Conservation (phyloP, 805 yeast genomes). For the Phaffomyces opuntiae region DNA sequence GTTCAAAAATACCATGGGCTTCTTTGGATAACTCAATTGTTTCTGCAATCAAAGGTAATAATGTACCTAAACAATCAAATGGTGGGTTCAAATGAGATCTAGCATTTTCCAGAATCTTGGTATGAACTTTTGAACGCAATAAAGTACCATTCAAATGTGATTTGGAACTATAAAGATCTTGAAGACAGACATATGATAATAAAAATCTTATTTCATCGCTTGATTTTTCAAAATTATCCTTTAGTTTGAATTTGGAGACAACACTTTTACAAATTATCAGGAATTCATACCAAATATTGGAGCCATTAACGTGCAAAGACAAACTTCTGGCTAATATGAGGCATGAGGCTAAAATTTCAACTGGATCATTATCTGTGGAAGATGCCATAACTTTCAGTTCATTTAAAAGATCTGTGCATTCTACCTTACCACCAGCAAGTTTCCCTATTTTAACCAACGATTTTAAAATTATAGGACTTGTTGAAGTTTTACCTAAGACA, state of each 20-base stretch:
- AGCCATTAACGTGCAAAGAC: not conserved
- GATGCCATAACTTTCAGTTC: not conserved
- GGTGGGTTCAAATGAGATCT: not conserved
- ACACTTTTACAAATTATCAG: not conserved
- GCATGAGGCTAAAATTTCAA: not conserved
- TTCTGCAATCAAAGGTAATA: not conserved
- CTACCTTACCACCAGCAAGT: not conserved
- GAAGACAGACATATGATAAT: not conserved
- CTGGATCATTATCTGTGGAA: not conserved
- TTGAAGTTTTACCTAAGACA: not conserved
- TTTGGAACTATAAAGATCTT: not conserved
- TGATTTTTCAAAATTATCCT: not conserved
- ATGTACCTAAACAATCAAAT: slow-evolving; percentile 1
- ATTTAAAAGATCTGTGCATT: not conserved
- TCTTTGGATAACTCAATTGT: not conserved
- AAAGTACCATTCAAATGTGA: not conserved
- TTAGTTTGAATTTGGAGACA: not conserved
- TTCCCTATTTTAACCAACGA: not conserved
- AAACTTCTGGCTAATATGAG: not conserved
- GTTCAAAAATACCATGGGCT: not conserved
- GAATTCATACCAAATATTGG: slow-evolving; percentile 1
- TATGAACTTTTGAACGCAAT: not conserved
- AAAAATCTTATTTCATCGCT: not conserved
- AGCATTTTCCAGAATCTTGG: not conserved
- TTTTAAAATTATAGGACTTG: not conserved